Percentiles rank a stretch among this genome's conserved stretches.
Conservation (phyloP, 2,329 filamentous ascomycete genomes). For the Clonostachys byssicola region DNA sequence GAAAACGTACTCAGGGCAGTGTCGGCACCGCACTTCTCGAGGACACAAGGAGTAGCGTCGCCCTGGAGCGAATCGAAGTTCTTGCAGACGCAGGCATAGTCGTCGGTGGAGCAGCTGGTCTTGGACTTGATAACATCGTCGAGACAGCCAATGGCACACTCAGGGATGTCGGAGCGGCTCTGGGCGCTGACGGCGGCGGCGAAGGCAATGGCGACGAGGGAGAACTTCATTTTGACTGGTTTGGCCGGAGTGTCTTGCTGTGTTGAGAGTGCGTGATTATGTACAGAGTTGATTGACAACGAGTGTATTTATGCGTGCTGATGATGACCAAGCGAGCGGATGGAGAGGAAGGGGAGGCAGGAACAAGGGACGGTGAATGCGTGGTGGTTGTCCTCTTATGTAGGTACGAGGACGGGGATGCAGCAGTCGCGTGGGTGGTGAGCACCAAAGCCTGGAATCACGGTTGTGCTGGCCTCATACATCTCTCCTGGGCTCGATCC, state of each 20-base stretch:
- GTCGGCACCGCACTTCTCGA: constrained; percentile 26
- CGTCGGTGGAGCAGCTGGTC: constrained; percentile 22
- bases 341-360: not conserved
- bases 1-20: constrained; percentile 28
- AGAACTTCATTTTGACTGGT: constrained; percentile 30
- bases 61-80: constrained; percentile 22
- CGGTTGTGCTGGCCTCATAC: too few relatives aligned
- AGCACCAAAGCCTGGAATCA: too few relatives aligned
- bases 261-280: constrained; percentile 3
- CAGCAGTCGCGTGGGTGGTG: too few relatives aligned
- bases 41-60: constrained; percentile 25
- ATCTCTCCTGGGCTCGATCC: too few relatives aligned
- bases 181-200: constrained; percentile 26
- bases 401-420: too few relatives aligned
- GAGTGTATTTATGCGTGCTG: constrained; percentile 1
- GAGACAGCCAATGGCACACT: constrained; percentile 31
- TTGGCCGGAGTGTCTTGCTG: not conserved
- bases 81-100: constrained; percentile 27
- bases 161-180: constrained; percentile 24
- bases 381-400: too few relatives aligned
- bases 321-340: constrained; percentile 5
- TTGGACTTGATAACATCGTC: constrained; percentile 18
- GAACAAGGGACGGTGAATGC: too few relatives aligned
- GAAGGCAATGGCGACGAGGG: constrained; percentile 24
- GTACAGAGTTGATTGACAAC: constrained; percentile 3